Evolutionary conservation across 1,284 basidiomycete genomes (phyloP).

Genomic region (Ceratobasidium theobromae): DNA sequence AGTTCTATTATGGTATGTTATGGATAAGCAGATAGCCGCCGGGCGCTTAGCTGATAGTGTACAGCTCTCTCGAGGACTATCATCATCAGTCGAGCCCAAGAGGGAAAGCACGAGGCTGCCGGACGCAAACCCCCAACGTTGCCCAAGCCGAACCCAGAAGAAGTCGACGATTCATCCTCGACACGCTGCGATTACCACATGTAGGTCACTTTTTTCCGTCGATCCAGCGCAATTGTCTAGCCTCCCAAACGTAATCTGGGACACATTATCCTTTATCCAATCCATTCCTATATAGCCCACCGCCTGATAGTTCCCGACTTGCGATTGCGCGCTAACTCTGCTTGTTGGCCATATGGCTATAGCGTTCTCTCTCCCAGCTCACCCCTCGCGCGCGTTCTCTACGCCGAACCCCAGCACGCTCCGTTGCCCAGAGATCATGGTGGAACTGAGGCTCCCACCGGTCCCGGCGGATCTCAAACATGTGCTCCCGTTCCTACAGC

Average conservation of each 20-base stretch:
- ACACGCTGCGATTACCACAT: constrained; percentile 2
- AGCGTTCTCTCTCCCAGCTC: constrained; percentile 7
- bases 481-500: constrained; percentile 33
- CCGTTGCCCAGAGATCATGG: constrained; percentile 13
- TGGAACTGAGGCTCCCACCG: constrained; percentile 6
- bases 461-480: constrained; percentile 35
- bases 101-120: constrained; percentile 7
- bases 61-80: background rate
- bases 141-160: background rate
- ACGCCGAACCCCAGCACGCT: background rate
- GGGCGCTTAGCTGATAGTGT: constrained; percentile 2
- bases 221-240: constrained; percentile 3
- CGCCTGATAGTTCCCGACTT: background rate
- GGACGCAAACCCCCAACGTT: background rate
- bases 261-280: background rate
- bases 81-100: constrained; percentile 2
- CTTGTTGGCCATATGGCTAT: too few species aligned
- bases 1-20: background rate
- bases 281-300: background rate
- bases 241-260: constrained; percentile 19
- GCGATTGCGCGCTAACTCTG: background rate
- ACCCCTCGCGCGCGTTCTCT: background rate
- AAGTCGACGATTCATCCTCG: background rate
- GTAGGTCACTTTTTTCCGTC: constrained; percentile 2
- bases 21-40: constrained; percentile 4